Evolutionary conservation across 345 rosid genomes (phyloP).

Genomic region (Alliaria petiolata): DNA sequence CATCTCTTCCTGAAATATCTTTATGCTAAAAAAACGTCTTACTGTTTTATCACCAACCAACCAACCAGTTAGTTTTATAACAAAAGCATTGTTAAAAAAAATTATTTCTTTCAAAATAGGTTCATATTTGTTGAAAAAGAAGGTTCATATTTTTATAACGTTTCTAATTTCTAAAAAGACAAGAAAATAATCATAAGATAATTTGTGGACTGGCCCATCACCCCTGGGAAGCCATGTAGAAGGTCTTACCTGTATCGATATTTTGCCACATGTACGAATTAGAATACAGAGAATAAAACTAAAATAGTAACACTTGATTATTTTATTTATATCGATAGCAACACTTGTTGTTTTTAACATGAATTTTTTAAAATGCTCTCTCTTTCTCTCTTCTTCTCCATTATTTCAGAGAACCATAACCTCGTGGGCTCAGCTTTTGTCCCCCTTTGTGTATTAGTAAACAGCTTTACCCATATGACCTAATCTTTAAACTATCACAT

Average conservation of each 20-base stretch:
- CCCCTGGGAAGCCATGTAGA: background rate
- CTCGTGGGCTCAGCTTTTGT: slow-evolving; percentile 27
- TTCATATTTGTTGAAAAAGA: background rate
- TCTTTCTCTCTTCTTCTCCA: background rate
- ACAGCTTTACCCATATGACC: slow-evolving; percentile 33
- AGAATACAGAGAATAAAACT: background rate
- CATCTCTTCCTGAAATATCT: too few relatives aligned
- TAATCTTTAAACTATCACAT: background rate
- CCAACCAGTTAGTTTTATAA: too few relatives aligned
- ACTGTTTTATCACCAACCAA: too few relatives aligned
- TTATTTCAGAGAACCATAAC: slow-evolving; percentile 22
- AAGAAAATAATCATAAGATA: background rate
- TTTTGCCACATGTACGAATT: slow-evolving; percentile 5
- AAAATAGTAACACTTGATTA: background rate
- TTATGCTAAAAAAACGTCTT: too few relatives aligned
- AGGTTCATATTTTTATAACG: too few relatives aligned
- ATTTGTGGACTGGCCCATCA: background rate
- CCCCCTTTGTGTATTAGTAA: background rate
- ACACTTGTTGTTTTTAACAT: background rate
- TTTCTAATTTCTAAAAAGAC: background rate
- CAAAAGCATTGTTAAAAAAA: too few relatives aligned
- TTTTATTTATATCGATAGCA: background rate
- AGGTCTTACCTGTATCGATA: background rate
- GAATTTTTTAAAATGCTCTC: background rate
- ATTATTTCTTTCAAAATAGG: background rate